Conservation (phyloP, 176 grass and related monocot species). For the Aegilops speltoides region DNA sequence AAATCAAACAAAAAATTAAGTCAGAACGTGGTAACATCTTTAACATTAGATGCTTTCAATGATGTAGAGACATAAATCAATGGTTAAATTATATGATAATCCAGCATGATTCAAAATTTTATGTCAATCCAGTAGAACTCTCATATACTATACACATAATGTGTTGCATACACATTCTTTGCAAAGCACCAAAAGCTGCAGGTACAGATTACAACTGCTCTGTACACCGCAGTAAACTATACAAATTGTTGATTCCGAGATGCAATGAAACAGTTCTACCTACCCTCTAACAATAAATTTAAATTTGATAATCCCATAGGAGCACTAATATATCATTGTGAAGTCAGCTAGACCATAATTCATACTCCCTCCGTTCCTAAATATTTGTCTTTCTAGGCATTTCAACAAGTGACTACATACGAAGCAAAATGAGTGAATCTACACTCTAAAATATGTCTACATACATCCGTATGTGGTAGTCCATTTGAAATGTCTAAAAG, state of each 20-base stretch:
- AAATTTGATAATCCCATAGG: slow-evolving; percentile 2
- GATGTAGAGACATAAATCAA: slow-evolving; percentile 12
- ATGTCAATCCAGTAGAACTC: not conserved
- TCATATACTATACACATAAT: not conserved
- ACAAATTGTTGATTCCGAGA: not conserved
- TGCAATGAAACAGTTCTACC: not conserved
- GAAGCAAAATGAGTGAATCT: no score
- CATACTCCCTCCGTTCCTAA: no score
- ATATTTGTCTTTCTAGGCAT: no score
- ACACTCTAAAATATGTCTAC: no score
- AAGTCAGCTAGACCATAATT: slow-evolving; percentile 16
- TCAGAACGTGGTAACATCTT: not conserved
- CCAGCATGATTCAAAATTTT: not conserved
- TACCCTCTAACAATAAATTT: not conserved
- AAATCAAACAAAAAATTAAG: slow-evolving; percentile 16
- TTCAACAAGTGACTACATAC: no score
- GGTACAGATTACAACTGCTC: not conserved
- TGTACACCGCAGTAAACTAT: not conserved
- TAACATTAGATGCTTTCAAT: slow-evolving; percentile 4
- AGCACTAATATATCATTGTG: not conserved
- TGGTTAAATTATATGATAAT: slow-evolving; percentile 3
- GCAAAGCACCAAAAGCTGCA: not conserved
- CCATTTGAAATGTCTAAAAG: no score
- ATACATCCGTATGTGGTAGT: no score
- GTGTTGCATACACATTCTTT: not conserved